Evolutionary conservation across 2,329 filamentous ascomycete genomes (phyloP), one percentile per base, ranked within the genome.

Genomic region (Apiospora malaysiana): DNA sequence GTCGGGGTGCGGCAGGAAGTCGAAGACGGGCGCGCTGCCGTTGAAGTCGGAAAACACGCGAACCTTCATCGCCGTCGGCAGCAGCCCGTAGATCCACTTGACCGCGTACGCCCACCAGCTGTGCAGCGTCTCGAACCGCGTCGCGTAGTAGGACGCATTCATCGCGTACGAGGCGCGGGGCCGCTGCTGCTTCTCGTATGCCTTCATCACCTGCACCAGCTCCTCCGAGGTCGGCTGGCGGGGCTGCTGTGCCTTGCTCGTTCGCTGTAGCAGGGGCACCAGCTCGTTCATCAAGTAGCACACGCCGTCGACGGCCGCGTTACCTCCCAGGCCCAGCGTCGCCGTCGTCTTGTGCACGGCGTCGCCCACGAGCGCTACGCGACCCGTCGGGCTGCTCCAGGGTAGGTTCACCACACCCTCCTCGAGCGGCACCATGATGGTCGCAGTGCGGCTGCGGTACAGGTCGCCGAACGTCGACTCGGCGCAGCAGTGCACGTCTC

Each of bases 41-140:
- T 63, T 63, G 9, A 63, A 63, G 56, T 63, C 56, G 18, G 56
- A 63, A 40, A 63, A 63, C 7, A 63, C 56, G 9, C 56, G 56
- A 9, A 63, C 56, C 32, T 63, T 63, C 18, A 63, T 40, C 32
- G 18, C 18, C 10, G 37, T 32, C 18, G 56, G 56, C 27, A 63
- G 27, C 56, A n/a, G 21, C 1, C 27, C 56, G 56, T 63, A 63
- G 3, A 63, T 12, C 56, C 56, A 63, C 21, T n/a, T 40, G 4
- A 63, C 56, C 56, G 27, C 56, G n/a, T 66, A 45, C 27, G 65
- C 32, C 70, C 71, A 75, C 76, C 76, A 77, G 10, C 71, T 74
- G 32, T 77, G 73, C 71, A 77, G 72, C 14, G 75, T 74, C 59
- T 78, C 76, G 46, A 74, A 77, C 1, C 75, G 73, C 9, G 75